Conservation (phyloP, 257 asterid species). For the Solanum phureja region DNA sequence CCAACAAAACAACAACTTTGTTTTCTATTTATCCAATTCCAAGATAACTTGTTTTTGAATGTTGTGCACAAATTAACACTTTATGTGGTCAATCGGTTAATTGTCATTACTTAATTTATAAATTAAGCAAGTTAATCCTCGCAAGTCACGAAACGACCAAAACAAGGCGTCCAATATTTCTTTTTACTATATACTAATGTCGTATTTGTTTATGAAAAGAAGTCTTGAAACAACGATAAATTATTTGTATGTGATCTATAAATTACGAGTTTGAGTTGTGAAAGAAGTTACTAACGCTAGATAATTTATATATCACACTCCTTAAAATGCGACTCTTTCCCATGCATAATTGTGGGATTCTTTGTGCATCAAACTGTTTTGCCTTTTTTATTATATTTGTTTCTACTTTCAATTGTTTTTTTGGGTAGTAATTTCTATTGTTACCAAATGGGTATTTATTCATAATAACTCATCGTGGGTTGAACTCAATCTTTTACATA, state of each 20-base stretch:
- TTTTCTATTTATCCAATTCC: background rate
- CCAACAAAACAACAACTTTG: background rate
- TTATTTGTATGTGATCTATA: background rate
- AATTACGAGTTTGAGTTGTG: background rate
- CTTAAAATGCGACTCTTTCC: rapidly evolving
- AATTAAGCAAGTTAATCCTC: background rate
- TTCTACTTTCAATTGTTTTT: background rate
- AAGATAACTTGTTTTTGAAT: background rate
- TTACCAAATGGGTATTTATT: background rate
- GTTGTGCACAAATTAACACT: background rate
- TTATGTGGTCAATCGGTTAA: background rate
- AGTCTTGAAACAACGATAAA: rapidly evolving
- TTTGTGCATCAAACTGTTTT: background rate
- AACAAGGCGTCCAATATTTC: background rate
- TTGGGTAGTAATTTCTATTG: background rate
- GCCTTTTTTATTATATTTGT: background rate
- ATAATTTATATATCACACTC: background rate
- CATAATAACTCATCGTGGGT: background rate
- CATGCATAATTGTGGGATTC: background rate
- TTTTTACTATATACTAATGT: background rate
- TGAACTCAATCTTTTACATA: background rate
- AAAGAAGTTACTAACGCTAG: rapidly evolving
- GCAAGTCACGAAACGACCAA: background rate
- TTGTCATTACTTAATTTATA: background rate
- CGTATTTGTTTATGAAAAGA: background rate